These are phyloP conservation scores for Cystoisospora suis DNA, from an alignment of 169 alveolate species.

Conservation along the genomic window DNA sequence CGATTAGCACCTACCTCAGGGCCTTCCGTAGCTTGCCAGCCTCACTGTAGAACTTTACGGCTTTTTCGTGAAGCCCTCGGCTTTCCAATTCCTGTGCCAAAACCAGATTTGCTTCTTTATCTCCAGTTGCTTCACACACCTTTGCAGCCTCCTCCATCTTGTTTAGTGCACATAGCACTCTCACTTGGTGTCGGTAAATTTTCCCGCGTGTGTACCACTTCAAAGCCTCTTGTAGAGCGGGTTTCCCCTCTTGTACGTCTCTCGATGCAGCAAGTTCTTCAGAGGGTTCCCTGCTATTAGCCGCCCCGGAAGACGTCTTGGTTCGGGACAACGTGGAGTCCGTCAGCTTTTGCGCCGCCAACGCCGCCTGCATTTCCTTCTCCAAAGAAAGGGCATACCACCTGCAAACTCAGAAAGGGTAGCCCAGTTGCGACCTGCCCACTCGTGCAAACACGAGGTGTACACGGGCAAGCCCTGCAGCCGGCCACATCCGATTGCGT, in stretches of 20 bases:
- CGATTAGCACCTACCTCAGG: constrained; percentile 80
- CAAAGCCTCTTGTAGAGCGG: background rate
- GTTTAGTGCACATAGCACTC: constrained; percentile 59
- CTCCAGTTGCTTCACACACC: constrained; percentile 76
- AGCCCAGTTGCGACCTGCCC: background rate
- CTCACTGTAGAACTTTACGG: constrained; percentile 81
- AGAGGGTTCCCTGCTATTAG: no score
- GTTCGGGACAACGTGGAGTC: background rate
- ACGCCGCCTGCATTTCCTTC: background rate
- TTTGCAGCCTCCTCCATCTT: constrained; percentile 87
- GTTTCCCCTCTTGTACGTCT: no score
- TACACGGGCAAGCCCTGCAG: background rate
- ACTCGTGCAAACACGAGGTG: background rate
- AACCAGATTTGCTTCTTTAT: constrained; percentile 59
- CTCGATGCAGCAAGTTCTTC: no score
- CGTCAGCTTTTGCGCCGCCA: background rate
- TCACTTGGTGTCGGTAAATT: background rate
- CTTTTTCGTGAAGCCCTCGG: constrained; percentile 82
- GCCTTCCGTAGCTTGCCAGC: constrained; percentile 82
- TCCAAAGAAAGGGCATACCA: background rate
- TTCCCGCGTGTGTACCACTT: constrained; percentile 1
- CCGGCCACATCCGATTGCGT: no score
- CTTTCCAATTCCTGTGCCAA: constrained; percentile 13
- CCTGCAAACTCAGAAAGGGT: no score
- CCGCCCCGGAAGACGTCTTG: no score